Evolutionary conservation across 768 basidiomycete species (phyloP), one percentile per base, ranked within the genome.

Genomic region (Termitomyces sp.): DNA sequence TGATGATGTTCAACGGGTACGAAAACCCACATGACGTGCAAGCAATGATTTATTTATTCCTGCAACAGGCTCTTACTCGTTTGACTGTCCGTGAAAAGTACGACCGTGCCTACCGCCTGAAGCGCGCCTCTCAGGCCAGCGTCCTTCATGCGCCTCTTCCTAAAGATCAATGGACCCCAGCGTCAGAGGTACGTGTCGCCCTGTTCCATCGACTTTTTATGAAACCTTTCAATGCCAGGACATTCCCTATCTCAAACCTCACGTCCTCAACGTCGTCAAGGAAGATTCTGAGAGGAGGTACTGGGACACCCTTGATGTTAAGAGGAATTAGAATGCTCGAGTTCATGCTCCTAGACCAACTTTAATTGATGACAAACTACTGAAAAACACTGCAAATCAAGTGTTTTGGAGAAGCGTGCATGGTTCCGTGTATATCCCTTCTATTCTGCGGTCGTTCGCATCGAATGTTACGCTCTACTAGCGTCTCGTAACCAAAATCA

Each of bases 71-170:
- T 40, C 74, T 99, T 65, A 72, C 70, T 48, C 94, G 96, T 69
- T 79, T 99, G 70, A 86, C 92, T 50, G 81, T 84, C 37, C 82
- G 84, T 52, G 87, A 98, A 77, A 71, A 79, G 38, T 98, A 95
- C 76, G 96, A 97, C 82, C 92, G 97, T 63, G 86, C 86, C 60
- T 97, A 79, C 84, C 91, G 97, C 64, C 78, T 96, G 74, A 92
- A 94, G 73, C 77, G 86, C n/a, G 89, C 91, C 31, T 84, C 85
- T 38, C 94, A 96, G 58, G 81, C 85, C 59, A 88, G 88, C 60
- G 81, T 94, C 60, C 75, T 92, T 50, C 96, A 98, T 76, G 81
- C 84, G 54, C 81, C 86, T 32, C 83, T 98, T 17, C 84, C 93
- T 62, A 89, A 92, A 73, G 87, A 87, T 20, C 79, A 94, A 72